These are phyloP conservation scores for Canavalia ensiformis DNA, from an alignment of 306 rosid genomes.

Conservation along the genomic window DNA sequence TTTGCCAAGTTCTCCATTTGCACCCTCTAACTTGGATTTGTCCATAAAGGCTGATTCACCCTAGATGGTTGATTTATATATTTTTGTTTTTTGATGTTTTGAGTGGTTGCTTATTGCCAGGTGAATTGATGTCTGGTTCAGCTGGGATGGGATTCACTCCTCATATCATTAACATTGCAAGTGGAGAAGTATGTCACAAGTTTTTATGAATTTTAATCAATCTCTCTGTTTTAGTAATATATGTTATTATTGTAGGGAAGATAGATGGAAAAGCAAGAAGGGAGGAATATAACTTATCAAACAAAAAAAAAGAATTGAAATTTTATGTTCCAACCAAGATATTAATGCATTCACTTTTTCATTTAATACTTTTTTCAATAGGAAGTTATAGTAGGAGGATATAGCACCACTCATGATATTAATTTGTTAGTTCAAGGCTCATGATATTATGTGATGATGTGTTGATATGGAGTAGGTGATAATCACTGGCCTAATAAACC, in stretches of 20 bases:
- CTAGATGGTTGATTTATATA: background rate
- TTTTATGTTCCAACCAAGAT: too few species aligned
- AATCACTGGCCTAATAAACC: background rate
- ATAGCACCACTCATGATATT: background rate
- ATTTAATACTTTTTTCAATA: too few species aligned
- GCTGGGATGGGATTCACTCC: conserved; percentile 95
- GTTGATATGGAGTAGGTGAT: background rate
- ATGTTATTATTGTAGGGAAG: background rate
- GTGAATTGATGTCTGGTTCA: conserved; percentile 78
- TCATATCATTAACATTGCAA: conserved; percentile 76
- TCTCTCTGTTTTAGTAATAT: background rate
- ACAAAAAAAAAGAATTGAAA: too few species aligned
- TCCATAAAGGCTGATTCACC: background rate
- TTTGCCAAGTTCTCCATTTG: background rate
- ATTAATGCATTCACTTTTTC: too few species aligned
- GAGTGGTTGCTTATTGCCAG: conserved; percentile 60
- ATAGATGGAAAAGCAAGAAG: conserved; percentile 24
- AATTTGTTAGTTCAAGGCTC: conserved; percentile 2
- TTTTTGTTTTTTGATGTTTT: conserved; percentile 42
- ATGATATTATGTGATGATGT: background rate
- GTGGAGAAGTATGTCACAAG: conserved; percentile 81
- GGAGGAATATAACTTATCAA: background rate
- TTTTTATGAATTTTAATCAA: conserved; percentile 30
- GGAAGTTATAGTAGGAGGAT: too few species aligned
- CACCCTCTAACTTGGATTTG: conserved; percentile 14